Evolutionary conservation across 352 stramenopile species (phyloP).

Genomic region (Phytopythium litorale): DNA sequence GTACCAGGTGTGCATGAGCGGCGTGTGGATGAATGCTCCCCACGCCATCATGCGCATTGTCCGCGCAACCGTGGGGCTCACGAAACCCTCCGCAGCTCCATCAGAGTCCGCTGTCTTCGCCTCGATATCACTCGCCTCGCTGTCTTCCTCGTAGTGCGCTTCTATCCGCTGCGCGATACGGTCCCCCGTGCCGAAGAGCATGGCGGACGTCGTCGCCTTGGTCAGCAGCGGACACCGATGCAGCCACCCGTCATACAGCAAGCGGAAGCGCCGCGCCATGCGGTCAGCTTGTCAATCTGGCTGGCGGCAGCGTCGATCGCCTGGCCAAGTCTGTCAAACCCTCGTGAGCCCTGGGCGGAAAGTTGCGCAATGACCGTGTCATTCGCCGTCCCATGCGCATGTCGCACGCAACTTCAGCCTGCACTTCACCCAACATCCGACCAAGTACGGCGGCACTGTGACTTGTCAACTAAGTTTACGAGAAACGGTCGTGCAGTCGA

Average conservation of each 20-base stretch:
- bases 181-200: constrained; percentile 54
- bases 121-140: not conserved
- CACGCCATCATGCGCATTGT: constrained; percentile 77
- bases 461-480: not conserved
- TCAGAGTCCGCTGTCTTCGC: too few relatives aligned
- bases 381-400: not conserved
- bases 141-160: constrained; percentile 8
- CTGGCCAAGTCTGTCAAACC: not conserved
- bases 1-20: constrained; percentile 90
- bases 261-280: constrained; percentile 17
- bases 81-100: not conserved
- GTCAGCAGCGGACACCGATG: constrained; percentile 44
- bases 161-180: constrained; percentile 46
- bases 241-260: constrained; percentile 47
- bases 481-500: not conserved
- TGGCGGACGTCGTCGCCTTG: constrained; percentile 50
- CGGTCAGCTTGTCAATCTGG: not conserved
- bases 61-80: constrained; percentile 6
- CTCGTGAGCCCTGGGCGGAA: not conserved
- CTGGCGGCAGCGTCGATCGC: not conserved
- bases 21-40: constrained; percentile 79
- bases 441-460: not conserved
- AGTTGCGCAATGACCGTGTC: constrained; percentile 1
- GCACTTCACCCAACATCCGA: constrained; percentile 1
- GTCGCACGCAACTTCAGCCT: constrained; percentile 2